These are phyloP conservation scores for Aspergillus quadrilineatus DNA, from an alignment of 2,329 filamentous ascomycete genomes.

Conservation along the genomic window DNA sequence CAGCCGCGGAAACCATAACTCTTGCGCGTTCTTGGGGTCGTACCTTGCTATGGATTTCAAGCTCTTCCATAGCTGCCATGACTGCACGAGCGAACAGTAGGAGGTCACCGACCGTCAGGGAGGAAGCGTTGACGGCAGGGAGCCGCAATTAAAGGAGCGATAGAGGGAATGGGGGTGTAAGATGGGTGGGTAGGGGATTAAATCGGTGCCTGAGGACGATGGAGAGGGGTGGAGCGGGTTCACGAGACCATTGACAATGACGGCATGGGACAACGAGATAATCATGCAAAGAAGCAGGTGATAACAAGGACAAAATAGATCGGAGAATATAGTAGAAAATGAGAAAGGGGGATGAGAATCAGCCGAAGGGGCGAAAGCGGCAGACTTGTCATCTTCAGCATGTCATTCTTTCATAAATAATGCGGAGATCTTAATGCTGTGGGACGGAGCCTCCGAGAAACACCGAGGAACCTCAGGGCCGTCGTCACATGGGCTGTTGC, in stretches of 20 bases:
- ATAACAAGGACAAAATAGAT: not conserved
- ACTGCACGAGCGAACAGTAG: conserved; percentile 15
- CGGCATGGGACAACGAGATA: not conserved
- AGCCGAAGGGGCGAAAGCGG: not conserved
- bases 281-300: not conserved
- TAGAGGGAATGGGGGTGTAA: not conserved
- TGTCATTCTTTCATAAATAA: conserved; percentile 4
- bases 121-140: not conserved
- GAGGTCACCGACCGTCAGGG: not conserved
- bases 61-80: conserved; percentile 94
- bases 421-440: conserved; percentile 5
- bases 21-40: conserved; percentile 23
- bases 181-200: not conserved
- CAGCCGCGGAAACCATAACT: conserved; percentile 17
- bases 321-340: not conserved
- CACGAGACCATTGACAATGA: not conserved
- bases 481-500: conserved; percentile 7
- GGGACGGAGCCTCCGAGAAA: conserved; percentile 11
- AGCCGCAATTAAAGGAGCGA: not conserved
- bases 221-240: not conserved
- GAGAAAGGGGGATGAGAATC: not conserved
- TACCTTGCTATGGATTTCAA: conserved; percentile 98
- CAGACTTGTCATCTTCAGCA: conserved; percentile 3
- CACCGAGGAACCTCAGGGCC: conserved; percentile 7
- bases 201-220: not conserved